Evolutionary conservation across 345 rosid species (phyloP).

Genomic region (Hibiscus trionum): DNA sequence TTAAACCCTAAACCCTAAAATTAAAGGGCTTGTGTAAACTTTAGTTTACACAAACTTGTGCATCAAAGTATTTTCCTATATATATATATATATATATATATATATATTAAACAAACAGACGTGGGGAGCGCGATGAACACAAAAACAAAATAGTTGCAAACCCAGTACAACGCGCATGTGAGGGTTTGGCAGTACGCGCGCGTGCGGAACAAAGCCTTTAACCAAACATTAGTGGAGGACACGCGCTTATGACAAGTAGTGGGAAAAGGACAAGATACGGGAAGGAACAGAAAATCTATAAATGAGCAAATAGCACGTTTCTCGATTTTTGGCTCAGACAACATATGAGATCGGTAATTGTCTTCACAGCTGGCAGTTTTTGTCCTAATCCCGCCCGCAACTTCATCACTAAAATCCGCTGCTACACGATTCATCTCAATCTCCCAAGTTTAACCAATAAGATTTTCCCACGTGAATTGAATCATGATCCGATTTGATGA

Average conservation of each 20-base stretch:
- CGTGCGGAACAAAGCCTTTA: background rate
- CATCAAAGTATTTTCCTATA: too few species aligned
- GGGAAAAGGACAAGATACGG: background rate
- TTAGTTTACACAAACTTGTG: too few species aligned
- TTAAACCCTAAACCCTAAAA: too few species aligned
- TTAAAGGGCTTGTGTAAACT: too few species aligned
- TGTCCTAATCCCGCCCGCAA: background rate
- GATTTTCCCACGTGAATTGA: background rate
- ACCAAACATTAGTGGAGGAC: background rate
- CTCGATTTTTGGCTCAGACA: background rate
- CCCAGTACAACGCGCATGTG: background rate
- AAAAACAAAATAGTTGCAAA: background rate
- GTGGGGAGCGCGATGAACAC: too few species aligned
- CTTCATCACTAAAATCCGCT: background rate
- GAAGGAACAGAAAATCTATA: background rate
- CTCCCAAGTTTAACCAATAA: too few species aligned
- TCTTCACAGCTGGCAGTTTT: conserved; percentile 13
- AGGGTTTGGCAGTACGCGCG: background rate
- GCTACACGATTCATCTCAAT: too few species aligned
- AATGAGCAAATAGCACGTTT: conserved; percentile 1
- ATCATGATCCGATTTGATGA: too few species aligned
- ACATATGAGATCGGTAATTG: background rate
- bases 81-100: too few species aligned
- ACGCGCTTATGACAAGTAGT: background rate
- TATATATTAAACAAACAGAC: too few species aligned